phyloP scores from a whole-genome alignment of 2,329 filamentous ascomycete species.

The Xylariaceae sp. region DNA sequence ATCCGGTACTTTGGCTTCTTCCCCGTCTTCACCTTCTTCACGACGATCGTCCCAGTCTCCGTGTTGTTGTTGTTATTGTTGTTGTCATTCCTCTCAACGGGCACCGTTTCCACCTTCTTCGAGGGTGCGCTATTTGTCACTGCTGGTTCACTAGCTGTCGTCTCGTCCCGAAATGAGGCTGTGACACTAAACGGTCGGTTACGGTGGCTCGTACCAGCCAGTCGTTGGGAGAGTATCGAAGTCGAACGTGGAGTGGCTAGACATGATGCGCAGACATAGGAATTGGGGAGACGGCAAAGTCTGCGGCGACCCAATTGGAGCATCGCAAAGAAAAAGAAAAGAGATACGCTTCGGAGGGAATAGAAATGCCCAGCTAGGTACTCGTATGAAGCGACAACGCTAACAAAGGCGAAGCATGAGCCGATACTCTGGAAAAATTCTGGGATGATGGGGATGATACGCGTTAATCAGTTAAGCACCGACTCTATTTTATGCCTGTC shows the following conservation, averaged over 20 bases:
- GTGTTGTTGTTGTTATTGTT: no score
- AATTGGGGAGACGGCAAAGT: constrained; percentile 25
- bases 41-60: neutral
- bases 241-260: constrained; percentile 13
- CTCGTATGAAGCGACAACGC: constrained; percentile 1
- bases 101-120: no score
- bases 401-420: constrained; percentile 1
- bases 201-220: constrained; percentile 11
- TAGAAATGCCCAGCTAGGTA: constrained; percentile 2
- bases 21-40: neutral
- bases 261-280: constrained; percentile 28
- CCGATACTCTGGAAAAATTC: constrained; percentile 1
- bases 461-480: neutral
- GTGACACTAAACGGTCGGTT: constrained; percentile 21
- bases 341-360: constrained; percentile 5
- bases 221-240: constrained; percentile 13
- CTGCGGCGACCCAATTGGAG: constrained; percentile 29
- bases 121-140: constrained; percentile 3
- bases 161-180: constrained; percentile 7
- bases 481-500: neutral
- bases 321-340: constrained; percentile 26
- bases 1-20: constrained; percentile 11
- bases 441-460: neutral
- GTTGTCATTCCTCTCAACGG: neutral
- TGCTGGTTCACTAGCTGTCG: constrained; percentile 2